phyloP scores from a whole-genome alignment of 2,329 filamentous ascomycete species.

The Paecilomyces formosus region DNA sequence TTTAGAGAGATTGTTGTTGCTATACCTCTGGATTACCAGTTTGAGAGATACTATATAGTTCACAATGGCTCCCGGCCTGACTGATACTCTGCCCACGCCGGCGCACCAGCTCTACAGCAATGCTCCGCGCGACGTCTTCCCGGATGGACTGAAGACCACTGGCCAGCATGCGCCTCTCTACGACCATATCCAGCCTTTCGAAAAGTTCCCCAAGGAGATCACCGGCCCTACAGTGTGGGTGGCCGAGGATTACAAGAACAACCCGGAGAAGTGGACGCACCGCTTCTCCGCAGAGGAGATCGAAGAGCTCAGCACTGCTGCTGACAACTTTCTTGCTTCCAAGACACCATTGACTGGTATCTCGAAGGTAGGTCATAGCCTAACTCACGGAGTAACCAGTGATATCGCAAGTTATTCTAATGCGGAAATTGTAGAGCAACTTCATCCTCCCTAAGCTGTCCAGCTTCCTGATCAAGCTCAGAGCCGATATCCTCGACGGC shows the following conservation, averaged over 20 bases:
- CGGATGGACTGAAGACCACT: conserved; percentile 59
- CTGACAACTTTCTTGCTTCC: conserved; percentile 61
- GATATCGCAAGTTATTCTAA: conserved; percentile 1
- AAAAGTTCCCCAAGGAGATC: conserved; percentile 63
- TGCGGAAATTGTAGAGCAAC: conserved; percentile 38
- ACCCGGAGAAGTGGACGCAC: conserved; percentile 66
- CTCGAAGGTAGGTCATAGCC: conserved; percentile 39
- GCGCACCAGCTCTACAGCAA: conserved; percentile 28
- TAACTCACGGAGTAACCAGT: not conserved
- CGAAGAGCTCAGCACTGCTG: conserved; percentile 56
- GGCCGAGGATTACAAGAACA: conserved; percentile 54
- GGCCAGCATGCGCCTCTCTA: conserved; percentile 67
- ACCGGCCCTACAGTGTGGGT: conserved; percentile 67
- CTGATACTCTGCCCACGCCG: conserved; percentile 25
- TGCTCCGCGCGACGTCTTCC: conserved; percentile 46
- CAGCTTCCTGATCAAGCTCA: conserved; percentile 47
- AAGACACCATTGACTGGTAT: conserved; percentile 66
- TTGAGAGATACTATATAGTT: not conserved
- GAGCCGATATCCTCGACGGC: conserved; percentile 65
- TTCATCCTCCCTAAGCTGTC: conserved; percentile 55
- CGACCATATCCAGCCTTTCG: conserved; percentile 58
- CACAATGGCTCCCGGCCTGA: conserved; percentile 34
- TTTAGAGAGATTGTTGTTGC: not conserved
- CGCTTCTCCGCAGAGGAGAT: conserved; percentile 60
- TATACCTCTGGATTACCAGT: not conserved